Evolutionary conservation across 2,329 filamentous ascomycete species (phyloP).

Genomic region (Penicillium sp.): DNA sequence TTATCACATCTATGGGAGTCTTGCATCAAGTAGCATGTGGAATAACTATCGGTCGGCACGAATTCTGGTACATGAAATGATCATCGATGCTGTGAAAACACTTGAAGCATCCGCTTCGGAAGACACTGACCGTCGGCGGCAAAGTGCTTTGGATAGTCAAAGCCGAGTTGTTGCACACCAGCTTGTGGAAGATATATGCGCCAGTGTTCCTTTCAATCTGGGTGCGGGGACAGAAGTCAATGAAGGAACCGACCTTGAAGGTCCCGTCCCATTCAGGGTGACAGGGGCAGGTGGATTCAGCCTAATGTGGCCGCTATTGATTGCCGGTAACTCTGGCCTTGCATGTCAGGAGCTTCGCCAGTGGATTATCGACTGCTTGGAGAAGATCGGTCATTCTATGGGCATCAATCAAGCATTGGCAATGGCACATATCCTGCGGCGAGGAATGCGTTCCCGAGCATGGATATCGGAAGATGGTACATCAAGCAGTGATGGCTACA

Average conservation of each 20-base stretch:
- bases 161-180: slow-evolving; percentile 1
- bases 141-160: neutral
- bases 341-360: neutral
- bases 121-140: neutral
- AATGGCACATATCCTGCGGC: slow-evolving; percentile 8
- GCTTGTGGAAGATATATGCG: slow-evolving; percentile 10
- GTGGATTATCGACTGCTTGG: slow-evolving; percentile 8
- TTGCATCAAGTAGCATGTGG: slow-evolving; percentile 8
- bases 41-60: slow-evolving; percentile 10
- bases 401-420: slow-evolving; percentile 11
- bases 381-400: slow-evolving; percentile 13
- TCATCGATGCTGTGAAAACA: neutral
- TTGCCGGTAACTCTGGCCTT: slow-evolving; percentile 9
- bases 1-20: slow-evolving; percentile 8
- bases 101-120: neutral
- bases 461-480: neutral
- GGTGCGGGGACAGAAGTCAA: neutral
- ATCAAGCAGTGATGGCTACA: neutral
- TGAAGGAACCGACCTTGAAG: neutral
- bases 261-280: neutral
- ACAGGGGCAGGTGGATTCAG: slow-evolving; percentile 5
- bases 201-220: slow-evolving; percentile 14
- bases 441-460: slow-evolving; percentile 1
- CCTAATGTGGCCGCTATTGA: slow-evolving; percentile 10
- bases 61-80: slow-evolving; percentile 12